Base-by-base conservation (phyloP, 257 asterid species). In the Anisodus tanguticus region DNA sequence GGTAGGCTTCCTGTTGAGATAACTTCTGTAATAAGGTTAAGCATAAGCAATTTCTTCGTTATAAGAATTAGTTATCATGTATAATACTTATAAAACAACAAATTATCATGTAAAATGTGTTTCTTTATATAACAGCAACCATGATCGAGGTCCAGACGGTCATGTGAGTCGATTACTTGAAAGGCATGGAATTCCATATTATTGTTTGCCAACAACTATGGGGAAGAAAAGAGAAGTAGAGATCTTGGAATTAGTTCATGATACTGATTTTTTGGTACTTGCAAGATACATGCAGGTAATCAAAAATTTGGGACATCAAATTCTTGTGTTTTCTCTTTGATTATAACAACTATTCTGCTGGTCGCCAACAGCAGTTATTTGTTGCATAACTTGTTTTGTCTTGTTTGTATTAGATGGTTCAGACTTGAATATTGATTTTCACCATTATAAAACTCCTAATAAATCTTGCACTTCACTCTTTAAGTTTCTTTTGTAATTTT, bases 261-360 rank as follows among this genome's bases (percentile, higher is more conserved):
- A 92, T 90, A 92, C 98, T 6, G 97, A 94, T 86, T 94, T 96
- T 88, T 85, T 96, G 69, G 93, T 96, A 84, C 99, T 96, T 90
- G 98, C 98, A 84, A 93, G 99, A 90, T 96, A 96, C 92, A 93
- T 96, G 99, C 99, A 96, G 98, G 99, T 94, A 90, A 83, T 53
- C 64, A 26, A 53, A 7, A 9, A 45, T 45, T 9, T 71, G 58
- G 15, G 64, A 76, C 47, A 76, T 76, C 0, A 47, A 51, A 76
- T 15, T 76, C 63, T 13, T 13, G 31, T 51, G 49, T 31, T 53
- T 51, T 53, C 82, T 77, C 64, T 77, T 31, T 77, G 47, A 77
- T 15, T 77, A 16, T 77, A 8, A 7, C 47, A 13, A 4, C 9
- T 2, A 13, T 31, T 76, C 62, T 76, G 19, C 8, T 26, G 82